Base-by-base conservation (phyloP, 306 rosid genomes). In the Oxytropis ochrocephala region DNA sequence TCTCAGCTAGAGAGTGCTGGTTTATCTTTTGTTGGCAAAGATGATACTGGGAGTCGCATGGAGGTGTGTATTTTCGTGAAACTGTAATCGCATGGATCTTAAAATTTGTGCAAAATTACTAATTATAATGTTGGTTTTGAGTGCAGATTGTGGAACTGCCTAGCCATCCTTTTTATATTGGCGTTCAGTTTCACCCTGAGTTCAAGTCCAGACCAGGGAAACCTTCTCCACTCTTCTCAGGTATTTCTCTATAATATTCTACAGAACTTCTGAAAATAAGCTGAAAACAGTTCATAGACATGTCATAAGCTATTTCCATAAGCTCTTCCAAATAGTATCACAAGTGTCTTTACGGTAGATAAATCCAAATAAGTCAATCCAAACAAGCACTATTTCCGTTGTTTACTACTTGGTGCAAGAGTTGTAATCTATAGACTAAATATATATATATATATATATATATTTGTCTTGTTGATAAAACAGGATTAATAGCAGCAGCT, bases 161-260 rank as follows among this genome's bases (percentile, higher is more conserved):
- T 64, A 7, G 83, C 74, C 97, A 91, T 88, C 95, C 95, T 5
- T 91, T 81, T 79, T 91, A 77, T 53, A 73, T 91, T 70, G 97
- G 95, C 12, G 97, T 83, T 64, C 97, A 91, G 81, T 91, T 91
- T 80, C 97, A 91, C 80, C 97, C 97, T 0, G 97, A 91, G 76
- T 91, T 83, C 76, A 91, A 84, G 73, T 91, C 97, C 44, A 82
- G 97, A 84, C 97, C 97, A 3, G 97, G 97, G 48, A 88, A 84
- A 73, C 92, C 97, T 50, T 86, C 97, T 70, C 88, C 92, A 3
- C 77, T 80, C 55, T 91, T 91, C 76, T 79, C 85, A 67, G 97
- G 97, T 91, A 84, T 42, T 63, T 49, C 21, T 43, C 39, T 32
- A 7, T 35, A 13, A 21, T 21, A 21, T 21, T 21, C 29, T 24